A percentile compares a stretch with the other conserved stretches of the same genome.
Evolutionary conservation across 169 alveolate genomes (phyloP).

Genomic region (Cyclospora cayetanensis): DNA sequence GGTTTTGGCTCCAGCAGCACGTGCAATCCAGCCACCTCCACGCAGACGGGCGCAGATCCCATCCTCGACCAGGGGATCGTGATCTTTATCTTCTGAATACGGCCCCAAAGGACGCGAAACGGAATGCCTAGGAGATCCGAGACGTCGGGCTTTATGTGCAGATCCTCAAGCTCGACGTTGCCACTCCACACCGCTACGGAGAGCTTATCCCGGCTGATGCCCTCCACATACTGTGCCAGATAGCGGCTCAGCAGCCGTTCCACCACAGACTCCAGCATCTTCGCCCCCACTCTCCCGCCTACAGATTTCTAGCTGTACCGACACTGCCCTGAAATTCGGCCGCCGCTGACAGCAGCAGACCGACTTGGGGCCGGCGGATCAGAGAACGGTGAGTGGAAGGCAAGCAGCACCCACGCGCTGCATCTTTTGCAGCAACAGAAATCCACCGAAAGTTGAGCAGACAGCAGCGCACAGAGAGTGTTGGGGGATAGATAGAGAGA

Average conservation of each 20-base stretch:
- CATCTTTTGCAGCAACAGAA: too few species aligned
- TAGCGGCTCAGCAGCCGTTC: conserved; percentile 85
- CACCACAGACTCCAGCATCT: conserved; percentile 87
- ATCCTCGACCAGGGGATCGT: conserved; percentile 87
- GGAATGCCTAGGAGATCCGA: conserved; percentile 81
- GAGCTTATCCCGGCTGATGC: conserved; percentile 82
- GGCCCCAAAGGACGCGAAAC: conserved; percentile 80
- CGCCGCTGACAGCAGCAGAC: too few species aligned
- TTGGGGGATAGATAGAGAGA: too few species aligned
- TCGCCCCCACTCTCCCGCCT: too few species aligned
- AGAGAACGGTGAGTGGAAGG: too few species aligned
- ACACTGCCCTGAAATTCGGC: too few species aligned
- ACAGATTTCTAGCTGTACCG: too few species aligned
- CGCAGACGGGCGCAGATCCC: conserved; percentile 83
- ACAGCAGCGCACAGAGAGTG: too few species aligned
- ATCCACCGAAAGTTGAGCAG: too few species aligned
- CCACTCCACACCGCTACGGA: conserved; percentile 92
- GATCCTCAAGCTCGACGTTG: conserved; percentile 82
- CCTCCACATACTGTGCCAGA: conserved; percentile 88
- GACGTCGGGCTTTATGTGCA: conserved; percentile 84
- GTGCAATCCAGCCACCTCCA: conserved; percentile 82
- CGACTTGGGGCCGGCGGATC: too few species aligned
- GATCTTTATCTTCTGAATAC: conserved; percentile 80
- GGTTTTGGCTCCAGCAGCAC: conserved; percentile 80
- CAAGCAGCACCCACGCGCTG: too few species aligned